Evolutionary conservation across 106 monocot species (phyloP).

Genomic region (Platanthera guangdongensis): DNA sequence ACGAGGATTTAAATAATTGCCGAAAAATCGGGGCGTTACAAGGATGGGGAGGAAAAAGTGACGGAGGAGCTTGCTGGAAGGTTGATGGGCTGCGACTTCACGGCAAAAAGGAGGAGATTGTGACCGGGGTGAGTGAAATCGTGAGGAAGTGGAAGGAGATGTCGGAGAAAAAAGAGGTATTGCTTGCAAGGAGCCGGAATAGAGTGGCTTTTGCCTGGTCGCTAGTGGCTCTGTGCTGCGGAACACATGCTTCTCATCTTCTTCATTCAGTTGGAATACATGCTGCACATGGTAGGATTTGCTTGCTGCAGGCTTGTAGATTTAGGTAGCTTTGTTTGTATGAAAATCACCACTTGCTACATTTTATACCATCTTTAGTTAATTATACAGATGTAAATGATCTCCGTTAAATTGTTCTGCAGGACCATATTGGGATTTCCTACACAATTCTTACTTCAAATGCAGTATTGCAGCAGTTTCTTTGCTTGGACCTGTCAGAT

Average conservation of each 20-base stretch:
- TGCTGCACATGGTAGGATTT: conserved; percentile 60
- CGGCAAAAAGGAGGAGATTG: conserved; percentile 47
- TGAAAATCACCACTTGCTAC: background rate
- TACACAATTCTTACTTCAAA: conserved; percentile 92
- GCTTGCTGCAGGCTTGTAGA: background rate
- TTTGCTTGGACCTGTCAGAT: conserved; percentile 85
- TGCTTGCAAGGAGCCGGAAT: conserved; percentile 54
- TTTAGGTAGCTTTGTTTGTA: background rate
- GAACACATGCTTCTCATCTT: conserved; percentile 70
- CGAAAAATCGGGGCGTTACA: too few species aligned
- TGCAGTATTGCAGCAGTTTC: conserved; percentile 62
- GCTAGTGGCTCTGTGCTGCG: conserved; percentile 96
- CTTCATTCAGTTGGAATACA: conserved; percentile 84
- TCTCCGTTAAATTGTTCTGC: conserved; percentile 15
- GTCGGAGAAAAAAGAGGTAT: conserved; percentile 66
- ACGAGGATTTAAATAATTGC: too few species aligned
- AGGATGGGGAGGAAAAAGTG: conserved; percentile 16
- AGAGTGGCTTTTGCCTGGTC: conserved; percentile 89
- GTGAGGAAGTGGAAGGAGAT: conserved; percentile 82
- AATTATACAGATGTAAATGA: conserved; percentile 1
- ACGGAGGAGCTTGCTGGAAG: conserved; percentile 74
- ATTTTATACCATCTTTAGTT: background rate
- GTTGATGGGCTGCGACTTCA: conserved; percentile 74
- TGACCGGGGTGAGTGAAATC: conserved; percentile 53
- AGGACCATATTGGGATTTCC: conserved; percentile 66